Percentiles rank a stretch among this genome's conserved stretches.
Conservation (phyloP, 345 rosid genomes). For the Sisymbrium altissimum region DNA sequence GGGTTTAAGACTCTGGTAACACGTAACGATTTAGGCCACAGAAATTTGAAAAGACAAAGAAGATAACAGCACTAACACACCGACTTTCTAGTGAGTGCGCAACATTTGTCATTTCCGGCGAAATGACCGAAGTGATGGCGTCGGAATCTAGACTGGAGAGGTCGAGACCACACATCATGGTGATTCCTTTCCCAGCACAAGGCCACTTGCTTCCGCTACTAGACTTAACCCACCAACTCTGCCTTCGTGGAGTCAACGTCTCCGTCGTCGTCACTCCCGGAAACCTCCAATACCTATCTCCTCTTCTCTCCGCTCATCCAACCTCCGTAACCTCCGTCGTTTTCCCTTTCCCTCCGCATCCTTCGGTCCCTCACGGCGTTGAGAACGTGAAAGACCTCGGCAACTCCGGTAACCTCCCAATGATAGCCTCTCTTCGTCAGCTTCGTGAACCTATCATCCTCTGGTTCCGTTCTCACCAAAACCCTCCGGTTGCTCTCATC, state of each 20-base stretch:
- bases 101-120: neutral
- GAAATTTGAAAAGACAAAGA: neutral
- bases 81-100: neutral
- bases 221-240: slow-evolving; percentile 45
- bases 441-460: slow-evolving; percentile 35
- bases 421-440: slow-evolving; percentile 41
- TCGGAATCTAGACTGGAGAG: neutral
- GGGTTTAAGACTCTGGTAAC: too few relatives aligned
- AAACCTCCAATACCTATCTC: slow-evolving; percentile 46
- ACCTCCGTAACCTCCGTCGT: slow-evolving; percentile 22
- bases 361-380: slow-evolving; percentile 20
- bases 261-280: slow-evolving; percentile 53
- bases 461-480: slow-evolving; percentile 55
- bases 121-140: neutral
- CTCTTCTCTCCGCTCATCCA: slow-evolving; percentile 35
- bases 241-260: slow-evolving; percentile 35
- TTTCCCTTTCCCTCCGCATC: slow-evolving; percentile 17
- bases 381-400: slow-evolving; percentile 51
- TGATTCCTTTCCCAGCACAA: slow-evolving; percentile 73
- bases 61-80: neutral
- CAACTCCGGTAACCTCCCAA: slow-evolving; percentile 36
- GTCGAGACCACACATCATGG: slow-evolving; percentile 40
- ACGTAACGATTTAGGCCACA: neutral
- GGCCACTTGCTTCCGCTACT: slow-evolving; percentile 49
- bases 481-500: slow-evolving; percentile 58